Evolutionary conservation across 768 basidiomycete species (phyloP), one percentile per base, ranked within the genome.

Genomic region (Rhodotorula babjevae): DNA sequence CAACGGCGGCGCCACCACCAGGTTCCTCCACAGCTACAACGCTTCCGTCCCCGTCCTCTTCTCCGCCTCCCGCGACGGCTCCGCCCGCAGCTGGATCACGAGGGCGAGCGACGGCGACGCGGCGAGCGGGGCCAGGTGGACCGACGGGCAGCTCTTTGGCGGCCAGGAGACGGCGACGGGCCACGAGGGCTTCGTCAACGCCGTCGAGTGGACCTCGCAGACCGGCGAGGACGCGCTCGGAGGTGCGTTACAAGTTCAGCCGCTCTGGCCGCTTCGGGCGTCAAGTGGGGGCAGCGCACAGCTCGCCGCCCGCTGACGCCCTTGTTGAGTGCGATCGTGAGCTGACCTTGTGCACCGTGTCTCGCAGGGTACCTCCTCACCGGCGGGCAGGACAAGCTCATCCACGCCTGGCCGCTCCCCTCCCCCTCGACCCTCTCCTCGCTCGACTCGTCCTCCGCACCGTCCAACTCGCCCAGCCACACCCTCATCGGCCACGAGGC

Each of bases 301-400:
- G 25, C 50, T 23, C 12, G 11, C 50, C 23, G 25, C 25, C 50
- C 10, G 7, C 25, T 27, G 23, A 25, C 8, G 7, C 50, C 25
- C 27, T 14, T 27, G 27, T 4, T 11, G 7, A 8, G 50, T 25
- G 6, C 6, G 11, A 2, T 25, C 50, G 9, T 10, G 3, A 6
- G 15, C n/a, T n/a, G 27, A 66, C 40, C n/a, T 21, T 25, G 23
- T 12, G 21, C 16, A 8, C 52, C 44, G 12, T 36, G 42, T 15
- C 29, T 21, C 14, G 19, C 77, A 93, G 94, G 92, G 52, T 93
- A 87, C 79, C 87, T 88, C 75, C 87, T 93, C 16, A 88, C 92
- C 18, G 95, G 92, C 25, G 91, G 92, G 0, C 91, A 94, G 80
- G 94, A 96, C 79, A 87, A 88, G 31, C 85, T 93, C 55, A 87